Conservation (phyloP, 2,329 filamentous ascomycete genomes). For the Aspergillus sp. region DNA sequence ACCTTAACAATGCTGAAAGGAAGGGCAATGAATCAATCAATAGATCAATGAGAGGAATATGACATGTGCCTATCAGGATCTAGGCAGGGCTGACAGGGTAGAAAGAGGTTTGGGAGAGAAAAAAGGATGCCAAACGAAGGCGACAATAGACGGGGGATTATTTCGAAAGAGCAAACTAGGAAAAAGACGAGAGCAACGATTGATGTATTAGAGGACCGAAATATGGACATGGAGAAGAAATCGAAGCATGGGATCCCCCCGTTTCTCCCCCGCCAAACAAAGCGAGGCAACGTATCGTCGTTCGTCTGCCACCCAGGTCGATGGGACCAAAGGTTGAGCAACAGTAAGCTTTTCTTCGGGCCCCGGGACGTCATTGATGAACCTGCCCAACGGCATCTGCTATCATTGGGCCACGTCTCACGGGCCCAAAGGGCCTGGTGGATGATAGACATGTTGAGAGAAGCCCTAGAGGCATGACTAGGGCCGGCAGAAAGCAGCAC, state of each 20-base stretch:
- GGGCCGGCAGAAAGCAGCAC: conserved; percentile 22
- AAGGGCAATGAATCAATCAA: conserved; percentile 1
- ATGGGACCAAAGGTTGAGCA: conserved; percentile 20
- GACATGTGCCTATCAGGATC: conserved; percentile 20
- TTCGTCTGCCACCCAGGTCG: conserved; percentile 21
- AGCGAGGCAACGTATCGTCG: conserved; percentile 32
- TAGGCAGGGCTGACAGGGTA: conserved; percentile 14
- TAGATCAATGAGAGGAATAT: conserved; percentile 20
- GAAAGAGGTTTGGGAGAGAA: conserved; percentile 4
- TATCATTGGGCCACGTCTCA: conserved; percentile 41
- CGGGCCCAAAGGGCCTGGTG: conserved; percentile 23
- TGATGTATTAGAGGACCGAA: conserved; percentile 25
- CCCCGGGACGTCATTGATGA: conserved; percentile 28
- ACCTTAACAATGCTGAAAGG: conserved; percentile 1
- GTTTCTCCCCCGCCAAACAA: conserved; percentile 23
- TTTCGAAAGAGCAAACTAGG: conserved; percentile 11
- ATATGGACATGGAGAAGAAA: conserved; percentile 8
- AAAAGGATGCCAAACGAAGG: conserved; percentile 11
- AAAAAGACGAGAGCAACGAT: conserved; percentile 20
- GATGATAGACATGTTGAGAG: conserved; percentile 17
- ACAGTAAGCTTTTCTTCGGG: conserved; percentile 21
- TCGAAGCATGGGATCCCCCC: conserved; percentile 18
- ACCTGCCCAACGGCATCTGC: conserved; percentile 22
- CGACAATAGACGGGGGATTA: conserved; percentile 13
- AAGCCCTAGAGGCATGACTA: conserved; percentile 18